Base-by-base conservation (phyloP, 2,329 filamentous ascomycete genomes). In the Fusarium haematococcum region DNA sequence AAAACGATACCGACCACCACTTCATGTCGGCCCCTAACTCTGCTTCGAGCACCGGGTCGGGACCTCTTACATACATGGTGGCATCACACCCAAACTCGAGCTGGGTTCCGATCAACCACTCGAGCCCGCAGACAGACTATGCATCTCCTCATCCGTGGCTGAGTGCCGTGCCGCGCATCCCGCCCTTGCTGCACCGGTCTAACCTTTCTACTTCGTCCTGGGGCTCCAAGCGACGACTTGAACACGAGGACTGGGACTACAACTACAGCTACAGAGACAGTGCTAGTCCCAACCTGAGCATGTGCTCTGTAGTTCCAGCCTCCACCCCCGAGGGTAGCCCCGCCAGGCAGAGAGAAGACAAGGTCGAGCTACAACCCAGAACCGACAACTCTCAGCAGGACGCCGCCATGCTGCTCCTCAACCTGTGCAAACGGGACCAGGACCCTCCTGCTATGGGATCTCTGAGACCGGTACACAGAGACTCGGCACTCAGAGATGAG, bases 1-100 rank as follows among this genome's bases (percentile, higher is more conserved):
- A 78, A 8, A 65, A n/a, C 18, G 75, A 78, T 11, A 8, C 30
- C 27, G 76, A 79, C 27, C 65, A 41, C 6, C 72, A 70, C 37
- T 71, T 76, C 52, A 41, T 72, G 35, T 79, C 77, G 9, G 71
- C 75, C 11, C 77, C 77, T 16, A 78, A 78, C 67, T 79, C 77
- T 30, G 77, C 77, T 25, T 79, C 77, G n/a, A 79, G 77, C 60
- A 78, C 67, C 9, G 76, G 77, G n/a, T 79, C 77, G 8, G 77
- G 76, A 9, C 76, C 75, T 50, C 75, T 68, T 39, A 74, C 67
- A n/a, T 79, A 79, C 41, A 77, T 78, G 71, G 48, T 76, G 27
- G 74, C 77, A 2, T 79, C 77, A 35, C 77, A 73, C 1, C 76
- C 77, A n/a, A 63, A 33, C 65, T 73, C 76, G 7, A 73, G 73